Base-by-base conservation (phyloP, 768 basidiomycete genomes). In the Epithele typhae region DNA sequence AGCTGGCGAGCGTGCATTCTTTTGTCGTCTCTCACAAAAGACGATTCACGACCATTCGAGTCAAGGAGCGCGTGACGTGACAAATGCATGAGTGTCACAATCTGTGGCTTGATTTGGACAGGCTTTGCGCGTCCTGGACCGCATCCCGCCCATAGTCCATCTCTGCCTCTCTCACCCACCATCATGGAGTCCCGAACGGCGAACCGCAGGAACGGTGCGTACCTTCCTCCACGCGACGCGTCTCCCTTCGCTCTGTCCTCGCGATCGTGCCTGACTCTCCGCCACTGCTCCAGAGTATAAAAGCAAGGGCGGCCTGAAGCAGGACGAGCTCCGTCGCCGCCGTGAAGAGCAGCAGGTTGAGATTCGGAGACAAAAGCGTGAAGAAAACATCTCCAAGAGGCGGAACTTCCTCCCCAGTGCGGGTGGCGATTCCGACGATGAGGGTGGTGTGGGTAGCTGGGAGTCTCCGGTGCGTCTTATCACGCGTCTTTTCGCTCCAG, bases 301-400 rank as follows among this genome's bases (percentile, higher is more conserved):
- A 77, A 86, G 81, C 68, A 93, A 92, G 68, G 87, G 87, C 52
- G 84, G 79, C 56, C 74, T 93, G 54, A 93, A 92, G 67, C 84
- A 82, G 59, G 92, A 95, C 51, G 92, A 98, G 66, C 87, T 98
- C 58, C 83, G 95, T 59, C 86, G 93, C 69, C 85, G 95, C 66
- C 84, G 96, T 49, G 96, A 98, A 67, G 94, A 99, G 66, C 92
- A 95, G 65, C 94, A 98, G 63, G 96, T 99, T 47, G 96, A 98
- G 77, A 97, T 99, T 76, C 80, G 96, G 64, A 81, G 92, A 63
- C 92, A 95, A 73, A 98, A 98, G 73, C 79, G 96, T 58, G 96
- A 99, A 66, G 96, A 99, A 69, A 94, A 93, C 66, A 94, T 98
- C 52, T 90, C 94, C 49, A 99, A 99, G 76, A 80, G 96, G 67